Base-by-base conservation (phyloP, 768 basidiomycete genomes). In the Strobilomyces confusus region DNA sequence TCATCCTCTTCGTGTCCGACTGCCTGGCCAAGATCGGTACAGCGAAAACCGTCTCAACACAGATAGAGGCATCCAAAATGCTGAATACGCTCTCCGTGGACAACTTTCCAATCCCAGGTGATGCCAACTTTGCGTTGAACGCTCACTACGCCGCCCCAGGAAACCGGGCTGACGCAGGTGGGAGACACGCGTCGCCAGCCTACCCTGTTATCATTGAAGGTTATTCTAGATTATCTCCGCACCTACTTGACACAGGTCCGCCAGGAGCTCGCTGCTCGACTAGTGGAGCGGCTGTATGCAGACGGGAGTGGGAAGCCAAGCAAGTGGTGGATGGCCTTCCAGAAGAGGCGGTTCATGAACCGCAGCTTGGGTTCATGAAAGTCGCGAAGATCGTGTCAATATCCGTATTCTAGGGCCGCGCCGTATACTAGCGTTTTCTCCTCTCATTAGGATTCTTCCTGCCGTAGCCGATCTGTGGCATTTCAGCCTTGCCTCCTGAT, bases 271-370 rank as follows among this genome's bases (percentile, higher is more conserved):
- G 89, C 93, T 20, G 78, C 85, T 9, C 83, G 97, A 29, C 72
- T 99, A 46, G 82, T 93, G 14, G 93, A 95, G 64, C 79, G 84
- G 48, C 75, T 99, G 45, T 99, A 99, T 69, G 91, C 86, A 36
- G 92, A 95, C 68, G 94, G 94, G 6, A 87, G 89, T 4, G 87
- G 87, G 53, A 95, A 91, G 69, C 95, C 97, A 6, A 97, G 89
- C 78, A 99, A 99, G 72, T 99, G 97, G 97, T 99, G 97, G 97
- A 95, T 98, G 92, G 89, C 91, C 20, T 99, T 98, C 84, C 93
- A 95, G 72, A 98, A 97, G 81, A 82, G 95, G 67, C 83, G 91
- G 23, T 93, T 93, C 81, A 93, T 93, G 91, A 91, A 92, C 74
- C 85, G 91, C 67, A 92, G 89, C 70, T 70, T 92, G 68, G 86